Evolutionary conservation across 1,139 yeast genomes (phyloP).

Genomic region (Saccharomycopsis hybrid): DNA sequence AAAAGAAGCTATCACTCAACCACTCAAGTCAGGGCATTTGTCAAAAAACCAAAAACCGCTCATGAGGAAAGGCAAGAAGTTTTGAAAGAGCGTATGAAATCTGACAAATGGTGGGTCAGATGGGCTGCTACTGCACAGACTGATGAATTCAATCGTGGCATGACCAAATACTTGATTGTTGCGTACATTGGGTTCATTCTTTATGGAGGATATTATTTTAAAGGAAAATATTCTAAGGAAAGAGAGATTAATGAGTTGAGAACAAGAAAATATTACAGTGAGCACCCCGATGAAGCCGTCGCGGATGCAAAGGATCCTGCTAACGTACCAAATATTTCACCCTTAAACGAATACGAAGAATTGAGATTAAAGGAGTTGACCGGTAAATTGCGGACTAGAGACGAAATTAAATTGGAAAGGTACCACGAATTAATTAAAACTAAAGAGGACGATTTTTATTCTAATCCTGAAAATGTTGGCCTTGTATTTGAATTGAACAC

Average conservation of each 20-base stretch:
- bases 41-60: background rate
- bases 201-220: slow-evolving; percentile 61
- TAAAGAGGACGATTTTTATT: slow-evolving; percentile 39
- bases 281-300: slow-evolving; percentile 21
- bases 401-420: slow-evolving; percentile 44
- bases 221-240: slow-evolving; percentile 61
- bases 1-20: too few relatives aligned
- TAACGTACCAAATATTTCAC: slow-evolving; percentile 1
- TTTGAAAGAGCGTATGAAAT: slow-evolving; percentile 9
- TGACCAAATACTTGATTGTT: slow-evolving; percentile 51
- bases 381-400: slow-evolving; percentile 47
- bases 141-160: slow-evolving; percentile 37
- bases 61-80: slow-evolving; percentile 2
- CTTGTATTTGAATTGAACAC: slow-evolving; percentile 28
- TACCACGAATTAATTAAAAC: slow-evolving; percentile 38
- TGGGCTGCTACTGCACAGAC: slow-evolving; percentile 45
- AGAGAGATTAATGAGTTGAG: slow-evolving; percentile 46
- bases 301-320: slow-evolving; percentile 33
- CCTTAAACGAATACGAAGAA: slow-evolving; percentile 55
- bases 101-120: slow-evolving; percentile 26
- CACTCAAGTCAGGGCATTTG: too few relatives aligned
- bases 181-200: slow-evolving; percentile 50
- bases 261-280: slow-evolving; percentile 30
- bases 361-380: slow-evolving; percentile 48
- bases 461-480: slow-evolving; percentile 42